Evolutionary conservation across 1,284 basidiomycete species (phyloP).

Genomic region (Violaceomyces palustris): DNA sequence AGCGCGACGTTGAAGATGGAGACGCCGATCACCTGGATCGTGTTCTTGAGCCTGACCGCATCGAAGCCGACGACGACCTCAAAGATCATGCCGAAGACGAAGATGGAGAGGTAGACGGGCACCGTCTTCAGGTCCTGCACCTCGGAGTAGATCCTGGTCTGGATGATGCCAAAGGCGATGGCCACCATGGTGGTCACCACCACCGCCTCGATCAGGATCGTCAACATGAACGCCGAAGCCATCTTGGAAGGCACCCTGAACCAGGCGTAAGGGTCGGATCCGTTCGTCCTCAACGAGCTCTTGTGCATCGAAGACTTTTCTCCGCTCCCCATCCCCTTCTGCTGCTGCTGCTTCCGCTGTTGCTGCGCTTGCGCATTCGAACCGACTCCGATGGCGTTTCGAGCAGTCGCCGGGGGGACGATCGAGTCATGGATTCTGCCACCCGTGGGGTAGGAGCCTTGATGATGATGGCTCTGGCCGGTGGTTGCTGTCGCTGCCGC

Average conservation of each 20-base stretch:
- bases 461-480: too few relatives aligned
- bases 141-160: conserved; percentile 15
- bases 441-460: too few relatives aligned
- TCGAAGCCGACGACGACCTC: conserved; percentile 37
- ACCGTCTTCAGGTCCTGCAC: conserved; percentile 43
- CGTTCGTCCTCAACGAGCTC: neutral
- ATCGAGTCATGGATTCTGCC: too few relatives aligned
- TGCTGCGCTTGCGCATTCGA: too few relatives aligned
- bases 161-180: conserved; percentile 33
- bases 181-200: conserved; percentile 34
- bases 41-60: conserved; percentile 41
- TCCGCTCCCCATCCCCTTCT: too few relatives aligned
- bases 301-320: neutral
- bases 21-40: conserved; percentile 42
- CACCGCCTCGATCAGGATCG: conserved; percentile 22
- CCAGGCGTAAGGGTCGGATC: conserved; percentile 5
- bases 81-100: conserved; percentile 40
- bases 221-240: conserved; percentile 13
- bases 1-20: conserved; percentile 41
- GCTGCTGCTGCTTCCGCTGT: too few relatives aligned
- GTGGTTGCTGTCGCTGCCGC: too few relatives aligned
- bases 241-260: conserved; percentile 14
- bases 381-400: too few relatives aligned
- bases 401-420: too few relatives aligned
- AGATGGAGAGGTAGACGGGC: conserved; percentile 38